phyloP scores from a whole-genome alignment of 179 eudicot genomes.

The Corrigiola litoralis region DNA sequence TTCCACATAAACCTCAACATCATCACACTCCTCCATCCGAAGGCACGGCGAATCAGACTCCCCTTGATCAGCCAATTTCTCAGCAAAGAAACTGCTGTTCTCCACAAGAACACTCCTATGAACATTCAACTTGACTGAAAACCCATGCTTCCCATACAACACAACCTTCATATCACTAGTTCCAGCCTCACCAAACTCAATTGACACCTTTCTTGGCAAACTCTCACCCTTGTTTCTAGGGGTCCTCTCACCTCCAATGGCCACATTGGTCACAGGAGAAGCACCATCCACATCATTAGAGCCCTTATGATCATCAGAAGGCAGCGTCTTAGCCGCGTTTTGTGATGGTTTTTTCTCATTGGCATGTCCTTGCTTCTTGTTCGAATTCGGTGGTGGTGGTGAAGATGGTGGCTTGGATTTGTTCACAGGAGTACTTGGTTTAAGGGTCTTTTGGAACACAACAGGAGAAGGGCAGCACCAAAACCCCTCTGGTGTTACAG shows the following conservation, averaged over 20 bases:
- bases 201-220: conserved; percentile 71
- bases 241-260: conserved; percentile 34
- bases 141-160: conserved; percentile 68
- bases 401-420: conserved; percentile 40
- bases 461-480: conserved; percentile 98
- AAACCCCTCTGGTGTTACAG: conserved; percentile 94
- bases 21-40: conserved; percentile 79
- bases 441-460: conserved; percentile 63
- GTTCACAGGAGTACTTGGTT: conserved; percentile 46
- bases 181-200: conserved; percentile 86
- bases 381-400: conserved; percentile 29
- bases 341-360: conserved; percentile 33
- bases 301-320: conserved; percentile 35
- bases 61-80: conserved; percentile 41
- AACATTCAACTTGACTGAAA: conserved; percentile 79
- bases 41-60: conserved; percentile 38
- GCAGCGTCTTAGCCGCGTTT: conserved; percentile 24
- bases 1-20: conserved; percentile 81
- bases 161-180: conserved; percentile 78
- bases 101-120: conserved; percentile 59
- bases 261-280: conserved; percentile 21
- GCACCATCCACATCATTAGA: not conserved
- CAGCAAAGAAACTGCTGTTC: conserved; percentile 55
- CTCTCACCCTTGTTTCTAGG: conserved; percentile 42
- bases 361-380: conserved; percentile 36